Conservation (phyloP, 805 yeast genomes). For the Yarrowia sp. region DNA sequence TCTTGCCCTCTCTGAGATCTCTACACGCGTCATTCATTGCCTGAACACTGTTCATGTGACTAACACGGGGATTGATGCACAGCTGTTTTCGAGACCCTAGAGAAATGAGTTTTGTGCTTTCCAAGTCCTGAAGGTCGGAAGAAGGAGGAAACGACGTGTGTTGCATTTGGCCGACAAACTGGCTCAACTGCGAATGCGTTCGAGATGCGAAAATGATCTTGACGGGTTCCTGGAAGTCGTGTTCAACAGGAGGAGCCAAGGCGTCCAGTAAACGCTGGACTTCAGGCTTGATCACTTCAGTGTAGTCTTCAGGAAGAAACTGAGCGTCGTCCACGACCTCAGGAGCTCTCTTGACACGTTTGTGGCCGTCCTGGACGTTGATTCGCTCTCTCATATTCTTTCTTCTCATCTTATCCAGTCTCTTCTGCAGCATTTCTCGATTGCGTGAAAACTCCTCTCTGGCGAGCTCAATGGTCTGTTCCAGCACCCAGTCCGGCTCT, state of each 20-base stretch:
- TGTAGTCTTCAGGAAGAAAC: conserved; percentile 43
- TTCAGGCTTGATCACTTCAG: conserved; percentile 6
- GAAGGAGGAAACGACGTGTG: conserved; percentile 22
- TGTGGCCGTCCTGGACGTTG: conserved; percentile 34
- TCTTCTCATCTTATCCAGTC: conserved; percentile 41
- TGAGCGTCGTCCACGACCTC: conserved; percentile 53
- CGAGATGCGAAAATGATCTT: conserved; percentile 79
- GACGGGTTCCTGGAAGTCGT: conserved; percentile 46
- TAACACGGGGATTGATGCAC: conserved; percentile 74
- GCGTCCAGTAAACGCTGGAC: conserved; percentile 5
- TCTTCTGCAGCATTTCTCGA: conserved; percentile 45
- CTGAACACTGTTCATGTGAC: conserved; percentile 56
- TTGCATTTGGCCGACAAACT: conserved; percentile 72
- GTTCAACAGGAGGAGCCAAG: conserved; percentile 38
- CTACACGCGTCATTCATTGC: conserved; percentile 81
- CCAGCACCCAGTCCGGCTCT: conserved; percentile 75
- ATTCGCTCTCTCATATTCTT: conserved; percentile 41
- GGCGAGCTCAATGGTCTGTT: conserved; percentile 49
- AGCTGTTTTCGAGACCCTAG: conserved; percentile 85
- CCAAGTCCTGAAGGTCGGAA: conserved; percentile 53
- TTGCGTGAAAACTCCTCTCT: conserved; percentile 42
- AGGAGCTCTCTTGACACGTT: neutral
- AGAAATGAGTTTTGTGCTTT: conserved; percentile 70
- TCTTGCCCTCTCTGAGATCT: conserved; percentile 63
- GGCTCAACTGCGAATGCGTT: conserved; percentile 88